A percentile compares a stretch with the other conserved stretches of the same genome.
These are phyloP conservation scores for Atkinsonella texensis DNA, from an alignment of 2,329 filamentous ascomycete species.

Conservation along the genomic window DNA sequence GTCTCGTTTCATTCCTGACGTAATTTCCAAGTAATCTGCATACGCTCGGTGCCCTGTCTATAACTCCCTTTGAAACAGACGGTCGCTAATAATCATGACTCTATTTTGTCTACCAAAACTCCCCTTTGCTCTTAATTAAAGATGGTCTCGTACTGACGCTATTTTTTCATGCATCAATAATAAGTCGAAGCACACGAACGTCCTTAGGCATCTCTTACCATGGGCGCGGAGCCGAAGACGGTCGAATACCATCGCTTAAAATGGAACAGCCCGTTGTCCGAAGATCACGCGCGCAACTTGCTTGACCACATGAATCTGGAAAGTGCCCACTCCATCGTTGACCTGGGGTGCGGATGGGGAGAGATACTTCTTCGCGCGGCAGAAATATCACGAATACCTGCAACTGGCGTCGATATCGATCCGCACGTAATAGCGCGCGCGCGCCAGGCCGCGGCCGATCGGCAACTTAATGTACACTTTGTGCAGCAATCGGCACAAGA, in stretches of 20 bases:
- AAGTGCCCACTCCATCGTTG: slow-evolving; percentile 2
- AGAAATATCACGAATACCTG: background rate
- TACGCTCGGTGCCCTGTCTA: too few species aligned
- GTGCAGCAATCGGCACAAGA: background rate
- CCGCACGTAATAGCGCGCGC: slow-evolving; percentile 2
- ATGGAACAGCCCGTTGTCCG: background rate
- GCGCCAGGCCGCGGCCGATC: background rate
- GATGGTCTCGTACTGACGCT: background rate
- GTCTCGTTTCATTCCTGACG: background rate
- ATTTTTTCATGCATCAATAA: too few species aligned
- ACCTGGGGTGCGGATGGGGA: slow-evolving; percentile 11
- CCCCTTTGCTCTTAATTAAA: background rate
- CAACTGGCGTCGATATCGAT: slow-evolving; percentile 8
- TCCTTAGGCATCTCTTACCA: background rate
- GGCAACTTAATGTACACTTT: background rate
- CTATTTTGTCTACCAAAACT: too few species aligned
- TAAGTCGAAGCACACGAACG: background rate
- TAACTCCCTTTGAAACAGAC: too few species aligned
- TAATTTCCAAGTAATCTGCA: too few species aligned
- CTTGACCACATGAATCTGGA: background rate
- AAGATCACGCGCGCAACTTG: background rate
- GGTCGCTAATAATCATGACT: too few species aligned
- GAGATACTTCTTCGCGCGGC: slow-evolving; percentile 8
- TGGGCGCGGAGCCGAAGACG: background rate
- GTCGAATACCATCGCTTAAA: background rate